phyloP scores from a whole-genome alignment of 179 eudicot species.

The Beta lomatogona region DNA sequence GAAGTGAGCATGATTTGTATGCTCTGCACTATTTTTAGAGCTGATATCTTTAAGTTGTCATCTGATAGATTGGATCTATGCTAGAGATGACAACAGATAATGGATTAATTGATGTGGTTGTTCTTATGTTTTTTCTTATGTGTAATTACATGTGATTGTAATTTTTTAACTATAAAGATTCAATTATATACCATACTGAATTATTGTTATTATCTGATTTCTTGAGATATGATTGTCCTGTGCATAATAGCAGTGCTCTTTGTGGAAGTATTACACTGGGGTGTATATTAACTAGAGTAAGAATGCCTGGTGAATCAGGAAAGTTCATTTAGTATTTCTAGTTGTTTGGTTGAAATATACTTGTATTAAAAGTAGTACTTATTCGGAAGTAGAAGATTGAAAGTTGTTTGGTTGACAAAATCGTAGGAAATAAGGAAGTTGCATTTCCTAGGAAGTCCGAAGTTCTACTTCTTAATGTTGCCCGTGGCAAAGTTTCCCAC shows the following conservation, averaged over 20 bases:
- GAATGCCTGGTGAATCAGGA: not conserved
- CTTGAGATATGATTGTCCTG: not conserved
- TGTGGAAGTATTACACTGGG: not conserved
- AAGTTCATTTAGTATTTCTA: not conserved
- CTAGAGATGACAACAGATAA: not conserved
- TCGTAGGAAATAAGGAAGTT: too few species aligned
- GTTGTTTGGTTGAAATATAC: too few species aligned
- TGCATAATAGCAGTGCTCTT: not conserved
- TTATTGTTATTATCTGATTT: not conserved
- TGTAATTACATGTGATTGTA: not conserved
- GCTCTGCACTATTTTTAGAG: not conserved
- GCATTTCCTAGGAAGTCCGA: too few species aligned
- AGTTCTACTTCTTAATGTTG: too few species aligned
- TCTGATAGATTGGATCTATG: not conserved
- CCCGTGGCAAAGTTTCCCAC: too few species aligned
- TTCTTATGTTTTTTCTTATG: not conserved
- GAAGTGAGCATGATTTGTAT: not conserved
- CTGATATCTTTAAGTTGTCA: slow-evolving; percentile 2
- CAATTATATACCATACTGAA: not conserved
- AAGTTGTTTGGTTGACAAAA: too few species aligned
- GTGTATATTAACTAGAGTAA: not conserved
- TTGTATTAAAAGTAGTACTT: too few species aligned
- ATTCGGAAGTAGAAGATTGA: too few species aligned
- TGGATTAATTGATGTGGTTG: not conserved
- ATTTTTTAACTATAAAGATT: not conserved